Conservation (phyloP, 2,329 filamentous ascomycete genomes). For the Fusarium torreyae region DNA sequence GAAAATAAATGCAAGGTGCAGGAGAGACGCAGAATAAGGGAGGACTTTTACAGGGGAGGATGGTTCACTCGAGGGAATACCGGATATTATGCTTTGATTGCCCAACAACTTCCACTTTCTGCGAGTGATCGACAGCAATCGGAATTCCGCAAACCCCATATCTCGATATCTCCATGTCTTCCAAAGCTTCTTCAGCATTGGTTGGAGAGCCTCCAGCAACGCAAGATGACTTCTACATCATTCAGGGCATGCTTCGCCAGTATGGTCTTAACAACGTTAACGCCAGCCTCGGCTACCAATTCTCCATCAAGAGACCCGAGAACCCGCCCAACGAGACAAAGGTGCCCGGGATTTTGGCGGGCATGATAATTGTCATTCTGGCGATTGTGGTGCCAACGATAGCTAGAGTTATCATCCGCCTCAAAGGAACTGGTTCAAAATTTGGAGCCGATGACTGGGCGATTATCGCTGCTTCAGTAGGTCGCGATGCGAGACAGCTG, state of each 20-base stretch:
- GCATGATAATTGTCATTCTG: slow-evolving; percentile 34
- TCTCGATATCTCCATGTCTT: slow-evolving; percentile 1
- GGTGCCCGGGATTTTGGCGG: slow-evolving; percentile 16
- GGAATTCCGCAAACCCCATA: background rate
- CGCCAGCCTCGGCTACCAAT: slow-evolving; percentile 16
- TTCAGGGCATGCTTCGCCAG: slow-evolving; percentile 22
- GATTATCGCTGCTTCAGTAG: slow-evolving; percentile 25
- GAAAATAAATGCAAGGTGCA: background rate
- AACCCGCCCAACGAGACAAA: slow-evolving; percentile 22
- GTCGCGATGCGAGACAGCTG: background rate
- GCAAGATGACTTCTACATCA: slow-evolving; percentile 18
- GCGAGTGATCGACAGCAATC: background rate
- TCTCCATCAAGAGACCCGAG: slow-evolving; percentile 13
- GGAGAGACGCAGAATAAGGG: background rate
- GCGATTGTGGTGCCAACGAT: slow-evolving; percentile 24
- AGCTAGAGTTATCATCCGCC: slow-evolving; percentile 19
- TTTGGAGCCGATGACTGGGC: slow-evolving; percentile 32
- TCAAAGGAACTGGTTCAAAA: background rate
- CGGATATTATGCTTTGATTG: background rate
- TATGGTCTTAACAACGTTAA: slow-evolving; percentile 21
- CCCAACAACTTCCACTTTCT: background rate
- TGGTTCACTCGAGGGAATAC: background rate
- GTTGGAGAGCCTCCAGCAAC: slow-evolving; percentile 24
- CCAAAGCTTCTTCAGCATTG: slow-evolving; percentile 11
- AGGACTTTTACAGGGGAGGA: background rate